Conservation (phyloP, 1,284 basidiomycete species). For the Meripilus lineatus region DNA sequence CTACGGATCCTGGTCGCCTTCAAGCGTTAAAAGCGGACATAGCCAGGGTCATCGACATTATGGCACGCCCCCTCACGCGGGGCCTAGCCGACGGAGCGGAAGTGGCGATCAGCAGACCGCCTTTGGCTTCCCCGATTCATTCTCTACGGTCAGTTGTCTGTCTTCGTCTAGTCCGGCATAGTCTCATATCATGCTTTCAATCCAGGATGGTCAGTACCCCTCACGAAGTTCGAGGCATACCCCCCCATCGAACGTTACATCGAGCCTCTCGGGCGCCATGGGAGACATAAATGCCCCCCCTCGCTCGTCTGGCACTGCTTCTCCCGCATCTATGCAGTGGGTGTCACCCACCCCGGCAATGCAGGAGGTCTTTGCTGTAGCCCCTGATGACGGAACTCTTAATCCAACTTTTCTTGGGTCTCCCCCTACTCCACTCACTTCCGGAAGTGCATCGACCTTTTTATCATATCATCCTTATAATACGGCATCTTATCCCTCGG, state of each 20-base stretch:
- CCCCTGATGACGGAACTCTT: slow-evolving; percentile 6
- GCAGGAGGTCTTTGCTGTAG: slow-evolving; percentile 8
- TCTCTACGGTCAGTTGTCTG: slow-evolving; percentile 19
- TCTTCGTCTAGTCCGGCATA: background rate
- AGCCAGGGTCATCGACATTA: slow-evolving; percentile 18
- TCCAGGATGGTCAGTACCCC: slow-evolving; percentile 10
- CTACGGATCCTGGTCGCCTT: slow-evolving; percentile 23
- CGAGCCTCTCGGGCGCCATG: slow-evolving; percentile 61
- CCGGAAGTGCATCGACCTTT: slow-evolving; percentile 16
- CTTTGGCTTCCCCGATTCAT: slow-evolving; percentile 19
- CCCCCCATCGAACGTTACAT: slow-evolving; percentile 32
- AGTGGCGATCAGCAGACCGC: slow-evolving; percentile 26
- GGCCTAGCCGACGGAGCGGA: slow-evolving; percentile 19
- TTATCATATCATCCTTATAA: slow-evolving; percentile 18
- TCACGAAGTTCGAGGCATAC: background rate
- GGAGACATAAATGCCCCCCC: slow-evolving; percentile 39
- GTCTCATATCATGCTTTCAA: background rate
- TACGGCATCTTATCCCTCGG: slow-evolving; percentile 19
- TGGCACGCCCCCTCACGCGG: slow-evolving; percentile 16
- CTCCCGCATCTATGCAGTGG: slow-evolving; percentile 30
- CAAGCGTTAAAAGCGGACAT: slow-evolving; percentile 20
- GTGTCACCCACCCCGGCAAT: slow-evolving; percentile 14
- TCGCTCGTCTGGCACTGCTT: slow-evolving; percentile 26
- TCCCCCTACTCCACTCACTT: slow-evolving; percentile 10
- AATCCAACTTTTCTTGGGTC: slow-evolving; percentile 12